Evolutionary conservation across 2,329 filamentous ascomycete species (phyloP), one percentile per base, ranked within the genome.

Genomic region (Ascochyta lentis): DNA sequence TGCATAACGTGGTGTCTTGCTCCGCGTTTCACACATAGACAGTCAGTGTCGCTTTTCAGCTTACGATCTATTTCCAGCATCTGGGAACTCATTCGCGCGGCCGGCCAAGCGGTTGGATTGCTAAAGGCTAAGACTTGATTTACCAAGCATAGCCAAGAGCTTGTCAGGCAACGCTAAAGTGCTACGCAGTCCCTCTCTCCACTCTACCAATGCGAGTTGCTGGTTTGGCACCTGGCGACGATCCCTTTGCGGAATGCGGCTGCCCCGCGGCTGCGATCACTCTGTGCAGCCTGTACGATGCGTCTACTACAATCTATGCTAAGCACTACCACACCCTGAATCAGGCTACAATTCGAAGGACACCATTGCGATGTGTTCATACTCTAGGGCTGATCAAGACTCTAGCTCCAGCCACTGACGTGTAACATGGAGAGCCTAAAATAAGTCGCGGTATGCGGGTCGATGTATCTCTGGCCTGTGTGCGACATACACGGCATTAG

Each of bases 361-460:
- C 26, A 23, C 16, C 26, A 22, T 31, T 29, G 45, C 45, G 22
- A 27, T 44, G 39, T 9, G 16, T 34, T 23, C 23, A 24, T 34
- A 27, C 33, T 24, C 40, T 50, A 50, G 53, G 53, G 53, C 53
- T 56, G 46, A 56, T 42, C 22, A 9, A 50, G 8, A 13, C 6
- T 41, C 24, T 31, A 46, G 24, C 33, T 16, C 19, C 46, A 56
- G 42, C 52, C 53, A 56, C 47, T 37, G 6, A 46, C 6, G 41
- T 50, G 52, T 46, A 46, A 50, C 41, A 7, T n/a, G 37, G 16
- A 19, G 23, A 37, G 24, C 24, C 46, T 24, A 50, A 55, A 50
- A 50, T 55, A 55, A 55, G 52, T 46, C 31, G 27, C 34, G 46
- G 35, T 12, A 50, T 55, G 46, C 52, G 42, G 13, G 23, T 42